Evolutionary conservation across 78 protist genomes (phyloP).

Genomic region (Dictyostelium intermedium): DNA sequence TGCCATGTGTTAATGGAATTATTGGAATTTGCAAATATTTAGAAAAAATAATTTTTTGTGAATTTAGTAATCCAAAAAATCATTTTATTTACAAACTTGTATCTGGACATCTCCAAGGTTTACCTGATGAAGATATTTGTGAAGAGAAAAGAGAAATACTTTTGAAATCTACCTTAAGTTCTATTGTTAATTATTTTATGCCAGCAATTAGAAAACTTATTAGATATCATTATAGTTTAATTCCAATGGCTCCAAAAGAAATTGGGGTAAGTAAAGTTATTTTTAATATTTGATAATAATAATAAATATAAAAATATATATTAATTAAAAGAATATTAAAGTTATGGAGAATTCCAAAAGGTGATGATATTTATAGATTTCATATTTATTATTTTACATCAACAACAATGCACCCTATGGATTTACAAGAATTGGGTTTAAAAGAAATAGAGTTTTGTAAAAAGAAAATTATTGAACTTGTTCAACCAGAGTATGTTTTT

Average conservation of each 20-base stretch:
- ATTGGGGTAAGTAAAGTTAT: conserved; percentile 11
- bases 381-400: conserved; percentile 33
- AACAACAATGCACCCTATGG: conserved; percentile 60
- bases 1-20: conserved; percentile 19
- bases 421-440: conserved; percentile 13
- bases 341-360: conserved; percentile 52
- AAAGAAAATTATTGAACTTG: background rate
- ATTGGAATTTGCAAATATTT: conserved; percentile 32
- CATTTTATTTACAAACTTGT: background rate
- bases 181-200: background rate
- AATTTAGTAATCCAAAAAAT: background rate
- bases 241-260: conserved; percentile 15
- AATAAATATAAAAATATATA: background rate
- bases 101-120: background rate
- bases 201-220: conserved; percentile 16
- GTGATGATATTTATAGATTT: conserved; percentile 50
- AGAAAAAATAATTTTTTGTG: background rate
- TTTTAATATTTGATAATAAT: background rate
- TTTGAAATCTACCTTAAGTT: background rate
- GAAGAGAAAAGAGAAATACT: background rate
- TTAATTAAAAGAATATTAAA: background rate
- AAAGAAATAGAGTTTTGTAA: conserved; percentile 5
- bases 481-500: conserved; percentile 13
- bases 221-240: background rate
- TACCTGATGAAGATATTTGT: background rate